A percentile compares a stretch with the other conserved stretches of the same genome.
Evolutionary conservation across 106 monocot species (phyloP).

Genomic region (Acanthochlamys bracteata): DNA sequence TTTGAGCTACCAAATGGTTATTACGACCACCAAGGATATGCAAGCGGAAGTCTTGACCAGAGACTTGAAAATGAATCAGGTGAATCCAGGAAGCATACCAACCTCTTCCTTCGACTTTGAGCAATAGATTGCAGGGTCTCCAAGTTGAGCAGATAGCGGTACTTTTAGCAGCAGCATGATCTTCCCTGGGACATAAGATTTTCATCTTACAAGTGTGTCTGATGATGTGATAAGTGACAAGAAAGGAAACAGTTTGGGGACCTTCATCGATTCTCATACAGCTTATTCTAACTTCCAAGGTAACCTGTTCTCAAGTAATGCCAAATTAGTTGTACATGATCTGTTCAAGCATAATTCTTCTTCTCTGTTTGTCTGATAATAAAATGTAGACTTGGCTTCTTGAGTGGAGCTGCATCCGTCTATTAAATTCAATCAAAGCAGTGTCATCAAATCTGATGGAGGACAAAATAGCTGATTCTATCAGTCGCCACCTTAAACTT

Average conservation of each 20-base stretch:
- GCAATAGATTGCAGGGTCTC: constrained; percentile 1
- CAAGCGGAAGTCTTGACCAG: constrained; percentile 14
- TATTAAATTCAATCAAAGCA: constrained; percentile 13
- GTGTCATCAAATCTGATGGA: constrained; percentile 1
- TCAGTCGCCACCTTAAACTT: constrained; percentile 33
- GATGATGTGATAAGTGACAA: constrained; percentile 11
- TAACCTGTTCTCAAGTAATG: constrained; percentile 7
- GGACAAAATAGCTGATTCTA: constrained; percentile 30
- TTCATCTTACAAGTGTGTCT: constrained; percentile 7
- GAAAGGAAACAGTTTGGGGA: constrained; percentile 11
- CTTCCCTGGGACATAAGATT: constrained; percentile 7
- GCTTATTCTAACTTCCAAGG: constrained; percentile 11
- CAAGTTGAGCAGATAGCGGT: constrained; percentile 11
- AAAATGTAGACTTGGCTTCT: constrained; percentile 22
- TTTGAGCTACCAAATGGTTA: constrained; percentile 29
- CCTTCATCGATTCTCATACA: constrained; percentile 10
- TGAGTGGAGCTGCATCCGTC: constrained; percentile 8
- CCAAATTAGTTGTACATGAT: background rate
- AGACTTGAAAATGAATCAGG: constrained; percentile 8
- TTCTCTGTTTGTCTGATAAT: constrained; percentile 5
- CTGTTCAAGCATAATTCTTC: background rate
- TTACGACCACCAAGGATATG: constrained; percentile 22
- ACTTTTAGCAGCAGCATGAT: constrained; percentile 3
- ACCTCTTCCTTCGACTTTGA: constrained; percentile 11
- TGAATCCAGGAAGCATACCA: constrained; percentile 1